Base-by-base conservation (phyloP, 192 early-diverging fungal species). In the Gamsiella multidivaricata region DNA sequence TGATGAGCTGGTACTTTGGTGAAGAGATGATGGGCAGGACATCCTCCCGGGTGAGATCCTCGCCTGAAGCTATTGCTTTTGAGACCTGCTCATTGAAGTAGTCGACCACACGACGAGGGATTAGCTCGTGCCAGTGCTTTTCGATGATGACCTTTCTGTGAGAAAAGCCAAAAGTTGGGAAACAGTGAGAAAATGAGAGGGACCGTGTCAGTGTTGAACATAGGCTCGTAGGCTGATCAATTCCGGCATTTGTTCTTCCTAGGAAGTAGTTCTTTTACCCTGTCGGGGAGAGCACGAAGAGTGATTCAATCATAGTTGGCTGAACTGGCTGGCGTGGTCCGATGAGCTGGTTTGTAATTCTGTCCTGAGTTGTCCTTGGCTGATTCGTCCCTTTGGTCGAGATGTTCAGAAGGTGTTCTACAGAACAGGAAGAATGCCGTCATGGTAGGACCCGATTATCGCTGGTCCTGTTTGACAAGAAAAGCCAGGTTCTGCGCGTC, bases 61-160 rank as follows among this genome's bases (percentile, higher is more conserved):
- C 76, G 54, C 83, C 61, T 34, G 87, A 70, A 3, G 86, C 80
- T 80, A 88, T 79, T 54, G 87, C 81, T 66, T 83, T 83, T 52
- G 66, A 65, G 80, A 91, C 79, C 69, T 91, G 70, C 70, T 90
- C 83, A 68, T 87, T 85, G 80, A 90, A 84, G 61, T 84, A 72
- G 73, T 89, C 82, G 62, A 91, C 83, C 20, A 92, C 70, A 50
- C 84, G 83, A 47, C 89, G 61, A 47, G 90, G 79, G 70, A 90
- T 86, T 47, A 83, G 61, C 55, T 88, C 85, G 51, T 91, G 86
- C 91, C 92, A 96, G 73, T 95, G 94, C 58, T 96, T 96, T 75
- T 96, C 91, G 49, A 96, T 91, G 53, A 96, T 87, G 43, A 94
- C 89, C 73, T 90, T 91, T 25, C 93, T 96, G 72, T 51, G 56